A percentile compares a stretch with the other conserved stretches of the same genome.
phyloP scores from a whole-genome alignment of 139 green algal genomes.

The Medakamo hakoo region DNA sequence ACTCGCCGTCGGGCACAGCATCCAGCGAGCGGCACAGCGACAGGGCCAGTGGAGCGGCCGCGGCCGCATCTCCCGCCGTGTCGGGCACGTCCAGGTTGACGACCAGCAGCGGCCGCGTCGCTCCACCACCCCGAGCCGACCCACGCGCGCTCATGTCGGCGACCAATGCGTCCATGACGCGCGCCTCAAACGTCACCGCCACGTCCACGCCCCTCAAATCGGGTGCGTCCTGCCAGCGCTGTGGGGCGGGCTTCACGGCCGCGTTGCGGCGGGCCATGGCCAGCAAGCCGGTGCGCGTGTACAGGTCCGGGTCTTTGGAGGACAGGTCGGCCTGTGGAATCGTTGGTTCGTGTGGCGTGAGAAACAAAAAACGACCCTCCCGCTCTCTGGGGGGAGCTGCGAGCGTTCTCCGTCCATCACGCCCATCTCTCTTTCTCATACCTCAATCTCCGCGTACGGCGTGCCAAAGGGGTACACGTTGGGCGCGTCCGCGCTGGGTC shows the following conservation, averaged over 20 bases:
- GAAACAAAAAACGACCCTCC: too few relatives aligned
- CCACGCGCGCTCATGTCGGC: slow-evolving; percentile 34
- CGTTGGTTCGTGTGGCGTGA: too few relatives aligned
- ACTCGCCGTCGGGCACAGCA: too few relatives aligned
- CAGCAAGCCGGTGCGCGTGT: slow-evolving; percentile 63
- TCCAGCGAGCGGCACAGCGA: too few relatives aligned
- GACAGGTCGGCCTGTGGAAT: too few relatives aligned
- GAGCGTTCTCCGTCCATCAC: too few relatives aligned
- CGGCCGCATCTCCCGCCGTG: too few relatives aligned
- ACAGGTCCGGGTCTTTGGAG: slow-evolving; percentile 40
- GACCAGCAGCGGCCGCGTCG: slow-evolving; percentile 50
- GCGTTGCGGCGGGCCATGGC: slow-evolving; percentile 71
- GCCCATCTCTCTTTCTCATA: too few relatives aligned
- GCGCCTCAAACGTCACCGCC: slow-evolving; percentile 59
- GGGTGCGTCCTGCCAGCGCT: slow-evolving; percentile 67
- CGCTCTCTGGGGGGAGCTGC: too few relatives aligned
- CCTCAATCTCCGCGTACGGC: slow-evolving; percentile 3
- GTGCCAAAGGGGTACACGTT: slow-evolving; percentile 8
- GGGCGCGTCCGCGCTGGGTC: not conserved
- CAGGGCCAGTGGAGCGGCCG: too few relatives aligned
- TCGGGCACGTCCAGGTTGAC: slow-evolving; percentile 84
- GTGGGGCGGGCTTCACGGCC: slow-evolving; percentile 56
- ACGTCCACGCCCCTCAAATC: slow-evolving; percentile 39
- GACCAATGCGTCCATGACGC: slow-evolving; percentile 38
- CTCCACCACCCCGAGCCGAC: slow-evolving; percentile 4